Conservation (phyloP, 805 yeast species). For the Phaffomyces opuntiae region DNA sequence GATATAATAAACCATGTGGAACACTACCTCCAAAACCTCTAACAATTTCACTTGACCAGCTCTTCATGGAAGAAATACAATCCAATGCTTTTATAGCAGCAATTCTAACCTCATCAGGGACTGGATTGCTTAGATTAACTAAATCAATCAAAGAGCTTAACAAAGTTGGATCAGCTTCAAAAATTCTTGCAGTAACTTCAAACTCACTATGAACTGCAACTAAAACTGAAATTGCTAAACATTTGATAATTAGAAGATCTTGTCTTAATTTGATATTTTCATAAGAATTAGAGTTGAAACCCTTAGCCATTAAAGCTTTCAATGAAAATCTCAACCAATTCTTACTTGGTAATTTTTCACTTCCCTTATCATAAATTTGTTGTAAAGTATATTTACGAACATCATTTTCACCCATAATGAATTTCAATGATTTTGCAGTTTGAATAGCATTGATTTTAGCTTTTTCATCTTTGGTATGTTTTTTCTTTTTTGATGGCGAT, state of each 20-base stretch:
- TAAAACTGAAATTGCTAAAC: conserved; percentile 59
- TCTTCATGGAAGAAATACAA: conserved; percentile 56
- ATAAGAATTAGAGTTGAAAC: conserved; percentile 52
- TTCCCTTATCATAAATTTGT: conserved; percentile 58
- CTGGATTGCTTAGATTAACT: conserved; percentile 55
- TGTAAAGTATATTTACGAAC: conserved; percentile 48
- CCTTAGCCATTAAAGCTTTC: conserved; percentile 59
- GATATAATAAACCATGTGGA: conserved; percentile 75
- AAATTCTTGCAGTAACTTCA: conserved; percentile 54
- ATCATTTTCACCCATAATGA: conserved; percentile 47
- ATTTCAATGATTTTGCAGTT: conserved; percentile 40
- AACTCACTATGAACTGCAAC: conserved; percentile 51
- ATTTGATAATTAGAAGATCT: conserved; percentile 54
- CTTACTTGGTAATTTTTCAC: conserved; percentile 51
- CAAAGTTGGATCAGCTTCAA: conserved; percentile 67
- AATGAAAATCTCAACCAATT: conserved; percentile 57
- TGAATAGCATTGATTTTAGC: conserved; percentile 3
- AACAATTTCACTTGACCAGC: conserved; percentile 71
- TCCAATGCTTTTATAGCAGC: conserved; percentile 64
- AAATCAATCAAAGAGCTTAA: conserved; percentile 65
- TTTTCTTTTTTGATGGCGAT: conserved; percentile 19
- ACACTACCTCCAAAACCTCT: conserved; percentile 80
- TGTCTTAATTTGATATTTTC: conserved; percentile 51
- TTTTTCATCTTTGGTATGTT: conserved; percentile 6
- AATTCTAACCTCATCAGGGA: conserved; percentile 46